Evolutionary conservation across 2,329 filamentous ascomycete species (phyloP).

Genomic region (Colletotrichum costaricense): DNA sequence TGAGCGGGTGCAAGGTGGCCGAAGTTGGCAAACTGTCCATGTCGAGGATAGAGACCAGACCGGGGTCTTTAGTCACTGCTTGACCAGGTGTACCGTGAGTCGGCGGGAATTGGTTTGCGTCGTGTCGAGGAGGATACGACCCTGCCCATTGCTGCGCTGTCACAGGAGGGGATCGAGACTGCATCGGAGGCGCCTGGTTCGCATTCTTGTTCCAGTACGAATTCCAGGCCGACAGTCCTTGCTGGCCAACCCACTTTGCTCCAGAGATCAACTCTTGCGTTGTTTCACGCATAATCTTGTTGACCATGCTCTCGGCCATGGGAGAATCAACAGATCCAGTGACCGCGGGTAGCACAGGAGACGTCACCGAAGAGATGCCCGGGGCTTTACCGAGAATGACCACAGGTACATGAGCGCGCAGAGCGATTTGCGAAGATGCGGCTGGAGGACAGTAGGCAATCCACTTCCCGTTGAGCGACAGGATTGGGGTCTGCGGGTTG

Average conservation of each 20-base stretch:
- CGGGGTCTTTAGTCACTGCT: slow-evolving; percentile 71
- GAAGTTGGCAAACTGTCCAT: slow-evolving; percentile 68
- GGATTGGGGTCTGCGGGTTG: slow-evolving; percentile 69
- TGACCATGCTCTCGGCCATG: slow-evolving; percentile 77
- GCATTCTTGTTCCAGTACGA: slow-evolving; percentile 78
- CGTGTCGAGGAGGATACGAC: slow-evolving; percentile 57
- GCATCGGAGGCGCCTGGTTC: slow-evolving; percentile 56
- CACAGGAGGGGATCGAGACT: slow-evolving; percentile 56
- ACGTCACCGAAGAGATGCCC: slow-evolving; percentile 69
- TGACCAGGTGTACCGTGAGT: slow-evolving; percentile 76
- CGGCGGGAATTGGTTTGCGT: slow-evolving; percentile 74
- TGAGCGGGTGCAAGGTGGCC: slow-evolving; percentile 69
- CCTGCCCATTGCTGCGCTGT: slow-evolving; percentile 60
- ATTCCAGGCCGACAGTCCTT: slow-evolving; percentile 82
- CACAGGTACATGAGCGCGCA: slow-evolving; percentile 74
- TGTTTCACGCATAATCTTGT: slow-evolving; percentile 81
- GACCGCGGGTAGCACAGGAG: slow-evolving; percentile 75
- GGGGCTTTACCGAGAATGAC: slow-evolving; percentile 65
- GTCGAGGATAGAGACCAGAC: slow-evolving; percentile 81
- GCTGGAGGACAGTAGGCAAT: slow-evolving; percentile 80
- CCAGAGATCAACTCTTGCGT: slow-evolving; percentile 82
- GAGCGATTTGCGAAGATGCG: slow-evolving; percentile 76
- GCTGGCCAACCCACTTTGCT: slow-evolving; percentile 81
- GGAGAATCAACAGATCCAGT: slow-evolving; percentile 80
- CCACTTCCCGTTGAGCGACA: slow-evolving; percentile 79